These are phyloP conservation scores for Babesia bigemina DNA, from an alignment of 169 alveolate genomes.

Conservation along the genomic window DNA sequence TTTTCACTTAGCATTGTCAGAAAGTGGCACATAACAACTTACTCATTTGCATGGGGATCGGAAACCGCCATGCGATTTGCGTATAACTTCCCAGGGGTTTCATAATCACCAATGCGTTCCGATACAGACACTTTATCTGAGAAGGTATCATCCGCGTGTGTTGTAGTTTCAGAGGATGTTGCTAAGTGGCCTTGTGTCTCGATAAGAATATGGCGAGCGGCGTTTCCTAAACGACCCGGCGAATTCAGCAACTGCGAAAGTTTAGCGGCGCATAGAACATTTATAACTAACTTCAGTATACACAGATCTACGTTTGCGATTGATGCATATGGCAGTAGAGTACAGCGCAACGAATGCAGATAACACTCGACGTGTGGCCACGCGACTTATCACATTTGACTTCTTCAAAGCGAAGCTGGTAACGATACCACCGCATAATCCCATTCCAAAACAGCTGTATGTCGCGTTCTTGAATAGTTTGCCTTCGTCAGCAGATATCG, in stretches of 20 bases:
- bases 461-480: conserved; percentile 38
- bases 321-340: conserved; percentile 28
- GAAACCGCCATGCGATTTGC: no score
- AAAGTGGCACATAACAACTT: no score
- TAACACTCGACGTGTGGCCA: conserved; percentile 10
- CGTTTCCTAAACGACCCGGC: conserved; percentile 39
- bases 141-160: no score
- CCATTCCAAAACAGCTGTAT: conserved; percentile 15
- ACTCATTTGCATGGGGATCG: no score
- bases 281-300: conserved; percentile 19
- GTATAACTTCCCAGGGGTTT: no score
- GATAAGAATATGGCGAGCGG: conserved; percentile 33
- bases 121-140: no score
- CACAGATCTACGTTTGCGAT: conserved; percentile 24
- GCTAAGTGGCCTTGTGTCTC: neutral
- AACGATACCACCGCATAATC: conserved; percentile 21
- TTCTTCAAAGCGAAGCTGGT: neutral
- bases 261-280: neutral
- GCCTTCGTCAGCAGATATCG: conserved; percentile 39
- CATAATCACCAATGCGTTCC: no score
- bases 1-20: no score
- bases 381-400: neutral
- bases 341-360: conserved; percentile 40
- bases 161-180: neutral
- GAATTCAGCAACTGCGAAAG: conserved; percentile 27